Evolutionary conservation across 192 early-diverging fungal genomes (phyloP).

Genomic region (Coemansia erecta): DNA sequence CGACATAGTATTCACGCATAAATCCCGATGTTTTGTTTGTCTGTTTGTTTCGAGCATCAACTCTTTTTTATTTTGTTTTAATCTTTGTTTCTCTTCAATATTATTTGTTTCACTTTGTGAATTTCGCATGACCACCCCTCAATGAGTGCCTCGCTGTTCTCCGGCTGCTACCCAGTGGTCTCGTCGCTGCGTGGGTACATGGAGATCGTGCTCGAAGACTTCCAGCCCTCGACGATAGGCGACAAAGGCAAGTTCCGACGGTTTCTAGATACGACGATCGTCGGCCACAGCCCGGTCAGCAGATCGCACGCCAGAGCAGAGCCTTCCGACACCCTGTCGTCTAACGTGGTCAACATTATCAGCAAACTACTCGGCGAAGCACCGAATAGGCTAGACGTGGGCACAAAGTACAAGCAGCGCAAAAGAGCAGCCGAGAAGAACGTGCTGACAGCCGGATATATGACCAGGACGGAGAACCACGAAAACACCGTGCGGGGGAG

Average conservation of each 20-base stretch:
- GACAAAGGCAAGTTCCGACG: conserved; percentile 15
- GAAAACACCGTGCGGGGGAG: conserved; percentile 30
- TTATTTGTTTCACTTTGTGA: neutral
- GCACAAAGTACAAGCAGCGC: neutral
- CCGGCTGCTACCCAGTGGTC: conserved; percentile 8
- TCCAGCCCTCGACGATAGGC: conserved; percentile 9
- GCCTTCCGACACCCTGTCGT: conserved; percentile 33
- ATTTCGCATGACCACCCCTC: neutral
- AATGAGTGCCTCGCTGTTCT: conserved; percentile 9
- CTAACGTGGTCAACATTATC: conserved; percentile 28
- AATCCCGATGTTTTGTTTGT: neutral
- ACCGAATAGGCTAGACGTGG: neutral
- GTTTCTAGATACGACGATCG: conserved; percentile 33
- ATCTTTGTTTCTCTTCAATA: neutral
- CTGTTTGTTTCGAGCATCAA: neutral
- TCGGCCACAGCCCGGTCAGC: conserved; percentile 24
- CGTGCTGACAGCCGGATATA: conserved; percentile 37
- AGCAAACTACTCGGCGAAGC: conserved; percentile 10
- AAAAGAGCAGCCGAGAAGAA: conserved; percentile 10
- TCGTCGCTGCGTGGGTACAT: conserved; percentile 37
- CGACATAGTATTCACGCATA: neutral
- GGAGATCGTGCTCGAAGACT: conserved; percentile 25
- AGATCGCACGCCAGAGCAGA: conserved; percentile 12
- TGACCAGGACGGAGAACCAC: conserved; percentile 13
- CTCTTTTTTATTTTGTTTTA: neutral